phyloP scores from a whole-genome alignment of 495 filamentous ascomycete species.

The Geoglossum glabrum region DNA sequence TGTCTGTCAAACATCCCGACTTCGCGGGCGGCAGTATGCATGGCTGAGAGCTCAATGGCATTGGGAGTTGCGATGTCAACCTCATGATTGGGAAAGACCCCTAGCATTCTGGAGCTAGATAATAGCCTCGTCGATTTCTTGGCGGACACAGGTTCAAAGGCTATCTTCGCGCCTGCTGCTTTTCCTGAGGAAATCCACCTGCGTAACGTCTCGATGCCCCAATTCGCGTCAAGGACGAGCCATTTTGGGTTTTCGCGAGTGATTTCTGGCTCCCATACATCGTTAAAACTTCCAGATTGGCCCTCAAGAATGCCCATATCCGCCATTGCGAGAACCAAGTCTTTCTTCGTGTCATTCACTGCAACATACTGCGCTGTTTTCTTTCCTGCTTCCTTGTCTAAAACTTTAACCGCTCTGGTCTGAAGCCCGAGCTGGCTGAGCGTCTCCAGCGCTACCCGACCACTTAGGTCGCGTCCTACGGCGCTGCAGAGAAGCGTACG shows the following conservation, averaged over 20 bases:
- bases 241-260: slow-evolving; percentile 38
- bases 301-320: slow-evolving; percentile 76
- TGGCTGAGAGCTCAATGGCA: slow-evolving; percentile 52
- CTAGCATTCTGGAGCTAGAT: slow-evolving; percentile 19
- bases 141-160: slow-evolving; percentile 80
- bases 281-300: slow-evolving; percentile 21
- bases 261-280: slow-evolving; percentile 39
- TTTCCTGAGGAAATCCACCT: slow-evolving; percentile 41
- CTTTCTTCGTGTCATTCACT: slow-evolving; percentile 64
- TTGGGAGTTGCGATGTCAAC: slow-evolving; percentile 69
- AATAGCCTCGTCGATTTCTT: slow-evolving; percentile 60
- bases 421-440: slow-evolving; percentile 42
- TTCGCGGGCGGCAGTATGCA: slow-evolving; percentile 44
- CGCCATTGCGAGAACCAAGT: slow-evolving; percentile 73
- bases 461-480: slow-evolving; percentile 58
- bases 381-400: slow-evolving; percentile 27
- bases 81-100: slow-evolving; percentile 36
- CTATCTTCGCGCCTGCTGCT: slow-evolving; percentile 31
- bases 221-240: slow-evolving; percentile 71
- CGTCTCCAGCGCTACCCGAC: slow-evolving; percentile 42
- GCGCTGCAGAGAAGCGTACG: slow-evolving; percentile 50
- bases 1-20: slow-evolving; percentile 42
- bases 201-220: slow-evolving; percentile 38
- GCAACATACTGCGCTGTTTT: slow-evolving; percentile 82
- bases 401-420: slow-evolving; percentile 36